Base-by-base conservation (phyloP, 2,329 filamentous ascomycete species). In the Emmonsiellopsis sp. region DNA sequence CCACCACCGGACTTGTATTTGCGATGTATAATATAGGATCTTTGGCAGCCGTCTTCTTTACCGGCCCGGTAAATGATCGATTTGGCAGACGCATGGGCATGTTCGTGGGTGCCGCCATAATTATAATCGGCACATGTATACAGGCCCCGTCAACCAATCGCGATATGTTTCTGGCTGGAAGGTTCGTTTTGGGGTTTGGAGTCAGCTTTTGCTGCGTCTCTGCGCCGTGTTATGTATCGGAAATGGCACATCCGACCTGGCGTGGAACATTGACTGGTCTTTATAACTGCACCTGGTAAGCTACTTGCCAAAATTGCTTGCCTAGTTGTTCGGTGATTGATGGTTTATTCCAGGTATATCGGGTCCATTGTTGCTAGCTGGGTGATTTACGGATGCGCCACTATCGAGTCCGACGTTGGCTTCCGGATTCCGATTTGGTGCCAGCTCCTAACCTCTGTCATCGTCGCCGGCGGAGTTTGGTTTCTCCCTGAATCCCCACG, bases 201-300 rank as follows among this genome's bases (percentile, higher is more conserved):
- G 80, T 83, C 41, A 75, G 77, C 6, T 80, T 85, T 55, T 78
- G 79, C 10, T 77, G 78, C 11, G 77, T 79, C 3, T 80, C 80
- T 16, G 82, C 79, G 1, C 82, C 82, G 1, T 78, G 80, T 34
- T 84, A 84, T 62, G 78, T 79, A 11, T 78, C 81, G 48, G 82
- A 86, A 64, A 74, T 83, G 57, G 76, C 81, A 0, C 82, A 85
- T 63, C 82, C 82, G 0, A 75, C 77, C 3, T 81, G 80, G 65
- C 74, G 82, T 56, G 81, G 81, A 42, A 74, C 81, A 26, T 72
- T 82, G 60, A 82, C 81, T 0, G 82, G 80, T 44, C 75, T 84
- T 57, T 79, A 74, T 64, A 78, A 77, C 58, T 71, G 70, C 5
- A 74, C 73, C 56, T 75, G 72, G 73, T 74, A 71, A 57, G 66